phyloP scores from a whole-genome alignment of 1,139 yeast species.

The Wickerhamiella pararugosa region DNA sequence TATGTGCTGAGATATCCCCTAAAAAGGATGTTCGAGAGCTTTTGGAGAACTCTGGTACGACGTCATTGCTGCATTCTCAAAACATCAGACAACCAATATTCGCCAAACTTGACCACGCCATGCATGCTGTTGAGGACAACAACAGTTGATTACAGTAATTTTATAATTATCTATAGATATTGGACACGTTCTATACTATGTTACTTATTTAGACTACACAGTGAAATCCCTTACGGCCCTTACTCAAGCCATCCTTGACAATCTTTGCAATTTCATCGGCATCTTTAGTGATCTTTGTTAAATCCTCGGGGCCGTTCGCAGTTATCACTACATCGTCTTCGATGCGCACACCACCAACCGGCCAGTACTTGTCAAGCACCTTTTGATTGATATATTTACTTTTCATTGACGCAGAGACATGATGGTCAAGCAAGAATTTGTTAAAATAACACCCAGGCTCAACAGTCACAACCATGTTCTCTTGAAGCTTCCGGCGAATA shows the following conservation, averaged over 20 bases:
- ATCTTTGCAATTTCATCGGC: conserved; percentile 67
- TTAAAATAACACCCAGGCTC: conserved; percentile 94
- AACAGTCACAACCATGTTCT: conserved; percentile 79
- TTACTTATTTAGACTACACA: conserved; percentile 10
- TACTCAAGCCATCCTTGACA: conserved; percentile 55
- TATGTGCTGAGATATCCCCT: conserved; percentile 49
- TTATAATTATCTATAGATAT: background rate
- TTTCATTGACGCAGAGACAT: conserved; percentile 37
- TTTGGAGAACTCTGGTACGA: conserved; percentile 27
- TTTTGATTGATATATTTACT: conserved; percentile 47
- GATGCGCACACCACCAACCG: conserved; percentile 89
- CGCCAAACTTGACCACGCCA: conserved; percentile 7
- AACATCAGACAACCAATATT: conserved; percentile 18
- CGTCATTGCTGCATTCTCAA: conserved; percentile 20
- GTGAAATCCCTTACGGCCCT: conserved; percentile 52
- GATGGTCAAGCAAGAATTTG: conserved; percentile 57
- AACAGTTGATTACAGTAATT: background rate
- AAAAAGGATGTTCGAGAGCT: conserved; percentile 27
- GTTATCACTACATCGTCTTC: conserved; percentile 86
- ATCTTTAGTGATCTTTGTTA: conserved; percentile 72
- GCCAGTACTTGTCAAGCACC: conserved; percentile 62
- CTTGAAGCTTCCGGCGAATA: conserved; percentile 54
- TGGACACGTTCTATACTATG: conserved; percentile 1
- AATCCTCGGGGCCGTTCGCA: conserved; percentile 56
- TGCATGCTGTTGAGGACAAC: background rate